phyloP scores from a whole-genome alignment of 1,139 yeast genomes.

The Diutina sp. region DNA sequence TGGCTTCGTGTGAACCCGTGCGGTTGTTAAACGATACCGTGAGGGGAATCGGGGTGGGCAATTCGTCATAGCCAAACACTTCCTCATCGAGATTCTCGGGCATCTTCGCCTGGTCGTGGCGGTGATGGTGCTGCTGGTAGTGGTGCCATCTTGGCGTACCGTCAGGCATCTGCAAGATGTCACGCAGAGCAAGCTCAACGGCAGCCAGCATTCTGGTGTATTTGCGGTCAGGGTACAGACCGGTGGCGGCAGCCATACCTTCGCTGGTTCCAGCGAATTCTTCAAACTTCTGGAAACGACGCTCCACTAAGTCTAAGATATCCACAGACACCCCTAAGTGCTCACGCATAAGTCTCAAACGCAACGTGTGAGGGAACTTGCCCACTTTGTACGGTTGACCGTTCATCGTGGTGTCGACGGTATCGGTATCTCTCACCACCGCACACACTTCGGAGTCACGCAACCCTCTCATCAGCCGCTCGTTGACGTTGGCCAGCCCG shows the following conservation, averaged over 20 bases:
- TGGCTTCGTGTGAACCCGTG: conserved; percentile 67
- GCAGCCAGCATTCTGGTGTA: conserved; percentile 38
- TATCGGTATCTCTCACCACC: conserved; percentile 70
- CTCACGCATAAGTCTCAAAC: conserved; percentile 91
- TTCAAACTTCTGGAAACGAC: conserved; percentile 53
- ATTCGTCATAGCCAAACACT: conserved; percentile 8
- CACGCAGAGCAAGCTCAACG: conserved; percentile 65
- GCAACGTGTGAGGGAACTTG: conserved; percentile 76
- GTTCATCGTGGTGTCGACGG: conserved; percentile 64
- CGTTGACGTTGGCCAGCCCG: conserved; percentile 95
- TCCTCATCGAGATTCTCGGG: conserved; percentile 17
- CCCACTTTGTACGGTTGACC: conserved; percentile 75
- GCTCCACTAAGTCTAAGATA: conserved; percentile 69
- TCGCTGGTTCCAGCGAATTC: conserved; percentile 33
- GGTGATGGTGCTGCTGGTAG: conserved; percentile 7
- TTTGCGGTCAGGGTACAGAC: conserved; percentile 20
- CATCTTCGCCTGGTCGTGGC: background rate
- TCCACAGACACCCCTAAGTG: conserved; percentile 93
- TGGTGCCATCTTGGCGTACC: conserved; percentile 40
- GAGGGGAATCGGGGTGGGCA: conserved; percentile 21
- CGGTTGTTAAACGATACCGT: conserved; percentile 73
- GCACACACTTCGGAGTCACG: conserved; percentile 95
- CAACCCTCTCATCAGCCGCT: conserved; percentile 85
- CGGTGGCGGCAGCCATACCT: conserved; percentile 33
- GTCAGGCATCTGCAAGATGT: conserved; percentile 34